Base-by-base conservation (phyloP, 805 yeast genomes). In the Saccharomyces kudriavzevii region DNA sequence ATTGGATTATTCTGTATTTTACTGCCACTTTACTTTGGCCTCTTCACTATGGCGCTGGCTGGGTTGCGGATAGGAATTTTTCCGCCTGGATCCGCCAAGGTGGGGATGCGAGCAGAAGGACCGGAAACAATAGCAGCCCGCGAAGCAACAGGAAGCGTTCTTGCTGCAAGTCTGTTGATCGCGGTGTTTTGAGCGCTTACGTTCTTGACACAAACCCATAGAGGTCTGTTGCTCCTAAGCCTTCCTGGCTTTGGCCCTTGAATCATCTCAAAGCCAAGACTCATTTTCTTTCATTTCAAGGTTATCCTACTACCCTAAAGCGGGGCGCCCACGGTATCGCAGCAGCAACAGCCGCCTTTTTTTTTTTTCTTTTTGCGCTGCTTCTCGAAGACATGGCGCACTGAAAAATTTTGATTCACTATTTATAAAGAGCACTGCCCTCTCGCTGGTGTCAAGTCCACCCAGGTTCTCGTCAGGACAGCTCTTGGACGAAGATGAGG, bases 401-500 rank as follows among this genome's bases (percentile, higher is more conserved):
- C 43, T 35, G 24, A 35, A 35, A 35, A 35, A 35, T 35, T 35
- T 17, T 35, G 43, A 35, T 35, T 20, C 43, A 35, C 17, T 24
- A 24, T 17, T 17, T 35, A 35, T 35, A 35, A 35, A 35, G 35
- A 30, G 17, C 24, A 17, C 22, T 17, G 24, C 4, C 17, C 4
- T 2, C 17, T 35, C 24, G 35, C 2, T 30, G n/a, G 1, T 17
- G 17, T 35, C 24, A 6, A 2, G 24, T n/a, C 24, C 13, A 35
- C 10, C 17, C 8, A 6, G 8, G 17, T 17, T 35, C 1, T 35
- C 17, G 17, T 35, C 13, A 35, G 43, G 24, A 6, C 8, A 45
- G 28, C 48, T 49, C 47, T 5, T 35, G 40, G 14, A 30, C 17
- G 20, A 40, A 20, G 27, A 84, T 84, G 89, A 84, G 83, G 70